Evolutionary conservation across 225 moss, liverwort and hornwort genomes (phyloP), one percentile per base, ranked within the genome.

Genomic region (Marchantia polymorpha): DNA sequence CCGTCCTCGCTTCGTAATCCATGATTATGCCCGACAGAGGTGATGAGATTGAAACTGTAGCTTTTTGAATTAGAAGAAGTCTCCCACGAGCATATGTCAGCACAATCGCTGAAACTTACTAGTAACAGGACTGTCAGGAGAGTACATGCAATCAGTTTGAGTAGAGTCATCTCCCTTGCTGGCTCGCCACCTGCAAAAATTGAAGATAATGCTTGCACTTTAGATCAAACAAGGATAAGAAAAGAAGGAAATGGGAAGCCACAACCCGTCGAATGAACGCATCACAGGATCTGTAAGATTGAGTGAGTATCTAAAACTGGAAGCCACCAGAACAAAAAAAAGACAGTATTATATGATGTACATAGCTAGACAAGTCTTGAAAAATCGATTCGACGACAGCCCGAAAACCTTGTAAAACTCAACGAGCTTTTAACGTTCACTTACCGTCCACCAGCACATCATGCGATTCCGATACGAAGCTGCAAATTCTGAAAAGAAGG

Each of bases 1-100:
- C 87, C 87, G 52, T 87, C 84, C 77, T 87, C 87, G 77, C 84
- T 87, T 52, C 82, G 84, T 30, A 82, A 79, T 74, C 87, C 87
- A 71, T 84, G 79, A 23, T 77, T 47, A 78, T 84, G 87, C 71
- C 82, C 81, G 56, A 29, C 77, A n/a, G 87, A 87, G 47, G 39
- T 75, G 14, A 82, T 13, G 77, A 87, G 87, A 75, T 84, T 78
- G 63, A 87, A 87, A 69, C 14, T 80, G 78, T 87, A 87, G 77
- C 31, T 87, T 49, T 87, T 87, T 4, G 84, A 83, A 70, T 29
- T 80, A 47, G 82, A 71, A 16, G 80, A 46, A 8, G 69, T 87
- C 78, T 84, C 84, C 87, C 87, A 87, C 14, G 76, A 77, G 72
- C 87, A 87, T 66, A 61, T 31, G 8, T 68, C 76, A n/a, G 39